Percentiles rank a stretch among this genome's conserved stretches.
Conservation (phyloP, 139 green algal species). For the Chlamydomonas applanata region DNA sequence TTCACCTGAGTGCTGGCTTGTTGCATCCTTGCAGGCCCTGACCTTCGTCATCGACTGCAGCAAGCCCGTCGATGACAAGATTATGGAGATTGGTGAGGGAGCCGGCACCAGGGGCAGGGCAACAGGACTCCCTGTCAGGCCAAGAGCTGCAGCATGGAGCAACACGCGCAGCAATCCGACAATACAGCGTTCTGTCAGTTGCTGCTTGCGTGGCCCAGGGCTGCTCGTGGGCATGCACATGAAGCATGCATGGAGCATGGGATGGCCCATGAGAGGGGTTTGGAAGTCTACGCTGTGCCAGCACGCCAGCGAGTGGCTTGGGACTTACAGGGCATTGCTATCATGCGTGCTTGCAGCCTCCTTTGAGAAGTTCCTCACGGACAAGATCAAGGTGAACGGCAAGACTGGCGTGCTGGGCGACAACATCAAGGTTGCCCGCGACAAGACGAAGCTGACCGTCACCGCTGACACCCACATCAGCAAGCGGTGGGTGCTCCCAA, state of each 20-base stretch:
- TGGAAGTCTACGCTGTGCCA: no score
- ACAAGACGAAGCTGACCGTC: slow-evolving; percentile 93
- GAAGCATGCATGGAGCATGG: no score
- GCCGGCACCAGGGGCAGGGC: neutral
- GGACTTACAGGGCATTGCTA: no score
- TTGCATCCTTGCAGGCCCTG: slow-evolving; percentile 24
- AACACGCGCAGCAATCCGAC: neutral
- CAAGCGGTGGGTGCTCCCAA: slow-evolving; percentile 60
- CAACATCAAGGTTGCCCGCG: slow-evolving; percentile 74
- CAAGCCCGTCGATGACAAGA: slow-evolving; percentile 66
- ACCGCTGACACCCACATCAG: slow-evolving; percentile 72
- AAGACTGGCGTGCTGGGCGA: slow-evolving; percentile 86
- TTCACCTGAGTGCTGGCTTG: neutral
- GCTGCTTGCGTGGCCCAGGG: no score
- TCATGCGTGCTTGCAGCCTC: slow-evolving; percentile 17
- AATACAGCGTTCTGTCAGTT: no score
- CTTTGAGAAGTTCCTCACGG: slow-evolving; percentile 98
- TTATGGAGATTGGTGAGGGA: slow-evolving; percentile 74
- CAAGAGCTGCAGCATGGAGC: neutral
- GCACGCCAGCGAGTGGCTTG: no score
- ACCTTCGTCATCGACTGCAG: slow-evolving; percentile 50
- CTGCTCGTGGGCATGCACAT: no score
- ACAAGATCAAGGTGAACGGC: slow-evolving; percentile 94
- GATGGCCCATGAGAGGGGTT: neutral
- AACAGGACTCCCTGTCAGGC: no score